These are phyloP conservation scores for Beauveria sp. DNA, from an alignment of 2,329 filamentous ascomycete species.

Conservation along the genomic window DNA sequence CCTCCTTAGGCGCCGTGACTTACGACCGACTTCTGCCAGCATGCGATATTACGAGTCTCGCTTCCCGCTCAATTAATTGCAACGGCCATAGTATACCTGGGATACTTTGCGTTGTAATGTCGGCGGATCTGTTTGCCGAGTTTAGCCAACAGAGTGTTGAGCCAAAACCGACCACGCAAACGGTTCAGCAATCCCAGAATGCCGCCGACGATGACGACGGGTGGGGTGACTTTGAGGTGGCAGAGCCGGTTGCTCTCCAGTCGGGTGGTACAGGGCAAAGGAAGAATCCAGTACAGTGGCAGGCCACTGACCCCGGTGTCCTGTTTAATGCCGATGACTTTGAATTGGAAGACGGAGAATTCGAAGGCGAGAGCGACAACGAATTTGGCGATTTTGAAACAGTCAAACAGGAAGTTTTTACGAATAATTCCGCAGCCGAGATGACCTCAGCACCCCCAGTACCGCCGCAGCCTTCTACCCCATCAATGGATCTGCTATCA, in stretches of 20 bases:
- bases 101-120: conserved; percentile 1
- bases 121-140: conserved; percentile 12
- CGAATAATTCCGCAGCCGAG: conserved; percentile 15
- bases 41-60: neutral
- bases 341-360: conserved; percentile 31
- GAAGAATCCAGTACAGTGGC: conserved; percentile 12
- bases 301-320: conserved; percentile 40
- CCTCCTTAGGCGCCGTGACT: no score
- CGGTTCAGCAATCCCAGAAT: conserved; percentile 11
- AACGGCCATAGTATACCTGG: neutral
- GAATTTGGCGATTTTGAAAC: conserved; percentile 46
- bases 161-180: conserved; percentile 14
- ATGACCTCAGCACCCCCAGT: conserved; percentile 13
- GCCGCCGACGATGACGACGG: conserved; percentile 48
- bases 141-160: conserved; percentile 4
- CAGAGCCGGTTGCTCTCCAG: conserved; percentile 24
- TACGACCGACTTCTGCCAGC: no score
- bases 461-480: conserved; percentile 14
- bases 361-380: conserved; percentile 42
- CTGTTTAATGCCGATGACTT: conserved; percentile 60
- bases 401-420: conserved; percentile 20
- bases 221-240: conserved; percentile 62
- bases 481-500: conserved; percentile 34
- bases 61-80: neutral
- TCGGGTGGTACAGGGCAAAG: conserved; percentile 2